phyloP scores from a whole-genome alignment of 2,329 filamentous ascomycete species.

The Cladophialophora carrionii region DNA sequence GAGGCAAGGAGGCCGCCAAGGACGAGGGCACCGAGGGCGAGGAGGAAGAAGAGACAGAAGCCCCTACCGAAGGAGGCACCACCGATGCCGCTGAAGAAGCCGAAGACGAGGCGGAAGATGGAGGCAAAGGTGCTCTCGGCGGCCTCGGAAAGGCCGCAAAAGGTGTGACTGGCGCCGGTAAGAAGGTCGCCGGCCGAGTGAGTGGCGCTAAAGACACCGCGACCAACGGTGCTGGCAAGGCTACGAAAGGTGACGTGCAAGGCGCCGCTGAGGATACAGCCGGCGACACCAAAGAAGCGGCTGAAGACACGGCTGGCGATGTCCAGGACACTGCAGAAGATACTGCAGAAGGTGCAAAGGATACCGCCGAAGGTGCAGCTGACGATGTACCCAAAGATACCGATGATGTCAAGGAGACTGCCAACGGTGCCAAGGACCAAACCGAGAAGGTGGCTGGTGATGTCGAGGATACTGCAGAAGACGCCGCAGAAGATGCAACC shows the following conservation, averaged over 20 bases:
- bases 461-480: slow-evolving; percentile 30
- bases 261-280: slow-evolving; percentile 37
- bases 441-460: slow-evolving; percentile 27
- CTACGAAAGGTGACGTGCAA: slow-evolving; percentile 33
- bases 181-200: slow-evolving; percentile 40
- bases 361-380: slow-evolving; percentile 27
- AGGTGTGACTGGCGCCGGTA: slow-evolving; percentile 31
- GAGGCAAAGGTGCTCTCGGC: slow-evolving; percentile 37
- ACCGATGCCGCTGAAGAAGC: slow-evolving; percentile 51
- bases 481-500: slow-evolving; percentile 25
- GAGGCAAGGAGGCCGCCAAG: slow-evolving; percentile 31
- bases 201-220: slow-evolving; percentile 37
- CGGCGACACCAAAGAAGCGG: slow-evolving; percentile 40
- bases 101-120: slow-evolving; percentile 39
- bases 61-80: slow-evolving; percentile 50
- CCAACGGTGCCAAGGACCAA: slow-evolving; percentile 55
- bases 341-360: slow-evolving; percentile 23
- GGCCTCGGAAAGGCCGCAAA: slow-evolving; percentile 30
- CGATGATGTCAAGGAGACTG: slow-evolving; percentile 43
- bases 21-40: slow-evolving; percentile 33
- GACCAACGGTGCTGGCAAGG: slow-evolving; percentile 37
- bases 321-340: slow-evolving; percentile 28
- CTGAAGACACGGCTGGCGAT: slow-evolving; percentile 32
- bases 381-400: slow-evolving; percentile 28
- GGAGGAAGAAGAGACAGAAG: slow-evolving; percentile 42